Base-by-base conservation (phyloP, 106 monocot species). In the Ottelia alismoides region DNA sequence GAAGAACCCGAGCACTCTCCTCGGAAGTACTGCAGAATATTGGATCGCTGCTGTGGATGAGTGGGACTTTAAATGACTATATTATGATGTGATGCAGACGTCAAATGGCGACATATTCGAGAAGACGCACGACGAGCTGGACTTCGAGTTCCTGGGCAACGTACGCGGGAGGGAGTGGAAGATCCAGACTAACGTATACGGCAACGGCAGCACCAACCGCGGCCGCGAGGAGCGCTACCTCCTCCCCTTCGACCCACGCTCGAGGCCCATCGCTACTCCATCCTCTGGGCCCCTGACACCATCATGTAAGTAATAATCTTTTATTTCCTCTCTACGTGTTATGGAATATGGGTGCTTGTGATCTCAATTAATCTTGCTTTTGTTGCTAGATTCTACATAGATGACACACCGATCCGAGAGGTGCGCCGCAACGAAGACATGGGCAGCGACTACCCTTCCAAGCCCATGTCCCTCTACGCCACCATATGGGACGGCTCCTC, bases 121-220 rank as follows among this genome's bases (percentile, higher is more conserved):
- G 72, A 92, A 87, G 70, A 76, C 58, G 22, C 92, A 92, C 43
- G 92, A 92, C 65, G 92, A 92, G 65, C 63, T 92, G 22, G 87
- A 93, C 64, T 93, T 93, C 40, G 92, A 93, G 73, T 93, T 93
- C 57, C 54, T 93, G 25, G 92, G 92, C n/a, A 87, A 93, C 66
- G 56, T 87, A 5, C 48, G 57, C 25, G 92, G 92, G 0, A 80
- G 68, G 63, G 62, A 73, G 18, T 87, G 92, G 92, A 69, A 77
- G 55, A 53, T 93, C 27, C 92, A 93, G 66, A 93, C 92, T n/a
- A 93, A 93, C 29, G 58, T 87, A 0, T 93, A 93, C 45, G 92
- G 92, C 18, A 87, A 92, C 28, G 87, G 87, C 12, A 92, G 92
- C 83, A 87, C 87, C 11, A 70, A 32, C 65, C 74, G 80, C 3